Percentiles rank a stretch among this genome's conserved stretches.
Conservation (phyloP, 805 yeast genomes). For the Spencermartinsiella europaea region DNA sequence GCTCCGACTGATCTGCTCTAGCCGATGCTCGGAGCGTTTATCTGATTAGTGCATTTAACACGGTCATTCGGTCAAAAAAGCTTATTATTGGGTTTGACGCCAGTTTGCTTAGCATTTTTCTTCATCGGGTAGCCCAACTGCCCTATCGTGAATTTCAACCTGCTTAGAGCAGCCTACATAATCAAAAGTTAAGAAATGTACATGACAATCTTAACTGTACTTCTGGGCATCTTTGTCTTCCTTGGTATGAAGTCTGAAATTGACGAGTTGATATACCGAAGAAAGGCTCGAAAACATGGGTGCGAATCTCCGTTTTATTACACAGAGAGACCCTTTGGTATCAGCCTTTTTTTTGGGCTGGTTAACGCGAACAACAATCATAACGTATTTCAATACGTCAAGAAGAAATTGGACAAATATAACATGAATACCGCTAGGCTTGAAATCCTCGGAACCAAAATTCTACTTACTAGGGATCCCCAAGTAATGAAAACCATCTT, state of each 20-base stretch:
- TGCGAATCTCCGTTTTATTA: background rate
- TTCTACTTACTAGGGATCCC: constrained; percentile 28
- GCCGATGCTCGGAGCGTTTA: too few relatives aligned
- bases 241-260: background rate
- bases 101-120: too few relatives aligned
- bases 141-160: too few relatives aligned
- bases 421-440: constrained; percentile 5
- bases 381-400: constrained; percentile 4
- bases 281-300: constrained; percentile 8
- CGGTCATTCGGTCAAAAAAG: too few relatives aligned
- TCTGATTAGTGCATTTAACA: too few relatives aligned
- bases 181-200: too few relatives aligned
- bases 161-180: too few relatives aligned
- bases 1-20: too few relatives aligned
- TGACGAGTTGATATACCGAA: constrained; percentile 3
- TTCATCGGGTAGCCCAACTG: too few relatives aligned
- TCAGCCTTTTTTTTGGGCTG: constrained; percentile 1
- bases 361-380: constrained; percentile 3
- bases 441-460: constrained; percentile 20
- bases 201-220: too few relatives aligned
- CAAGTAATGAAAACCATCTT: constrained; percentile 31
- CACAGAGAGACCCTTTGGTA: constrained; percentile 10
- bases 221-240: too few relatives aligned
- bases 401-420: background rate
- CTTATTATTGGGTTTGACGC: too few relatives aligned